Evolutionary conservation across 2,329 filamentous ascomycete species (phyloP).

Genomic region (Fusarium xyrophilum): DNA sequence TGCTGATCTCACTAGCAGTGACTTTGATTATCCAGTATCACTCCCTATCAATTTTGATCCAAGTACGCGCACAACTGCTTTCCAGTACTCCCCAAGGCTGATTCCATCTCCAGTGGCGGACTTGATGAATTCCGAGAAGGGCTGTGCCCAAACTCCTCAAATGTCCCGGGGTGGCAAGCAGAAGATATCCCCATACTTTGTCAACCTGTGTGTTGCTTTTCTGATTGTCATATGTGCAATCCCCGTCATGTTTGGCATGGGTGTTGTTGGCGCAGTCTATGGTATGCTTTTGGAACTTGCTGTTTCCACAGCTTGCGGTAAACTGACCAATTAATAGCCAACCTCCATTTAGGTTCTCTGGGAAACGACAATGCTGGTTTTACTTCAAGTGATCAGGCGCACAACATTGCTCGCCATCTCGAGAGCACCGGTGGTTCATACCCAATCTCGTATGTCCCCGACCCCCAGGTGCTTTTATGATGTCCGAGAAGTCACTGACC

Average conservation of each 20-base stretch:
- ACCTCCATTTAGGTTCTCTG: not conserved
- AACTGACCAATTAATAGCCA: constrained; percentile 14
- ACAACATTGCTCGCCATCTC: constrained; percentile 23
- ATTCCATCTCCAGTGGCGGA: constrained; percentile 37
- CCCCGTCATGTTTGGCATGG: constrained; percentile 41
- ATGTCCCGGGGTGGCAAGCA: constrained; percentile 13
- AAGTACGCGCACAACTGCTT: constrained; percentile 19
- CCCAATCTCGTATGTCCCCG: constrained; percentile 46
- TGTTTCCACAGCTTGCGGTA: not conserved
- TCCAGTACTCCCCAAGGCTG: constrained; percentile 7
- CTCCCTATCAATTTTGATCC: constrained; percentile 12
- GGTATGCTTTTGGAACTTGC: constrained; percentile 26
- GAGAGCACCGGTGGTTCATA: constrained; percentile 36
- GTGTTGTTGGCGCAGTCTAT: constrained; percentile 40
- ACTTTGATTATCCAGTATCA: constrained; percentile 28
- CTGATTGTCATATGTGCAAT: constrained; percentile 23
- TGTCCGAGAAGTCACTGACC: constrained; percentile 10
- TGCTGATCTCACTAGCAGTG: constrained; percentile 21
- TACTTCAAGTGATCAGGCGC: not conserved
- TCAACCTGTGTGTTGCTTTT: constrained; percentile 22
- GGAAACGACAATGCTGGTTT: not conserved
- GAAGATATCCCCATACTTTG: constrained; percentile 8
- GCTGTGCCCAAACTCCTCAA: constrained; percentile 9
- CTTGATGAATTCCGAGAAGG: constrained; percentile 42
- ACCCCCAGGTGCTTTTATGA: not conserved